Evolutionary conservation across 306 rosid species (phyloP).

Genomic region (Glycine tomentella): DNA sequence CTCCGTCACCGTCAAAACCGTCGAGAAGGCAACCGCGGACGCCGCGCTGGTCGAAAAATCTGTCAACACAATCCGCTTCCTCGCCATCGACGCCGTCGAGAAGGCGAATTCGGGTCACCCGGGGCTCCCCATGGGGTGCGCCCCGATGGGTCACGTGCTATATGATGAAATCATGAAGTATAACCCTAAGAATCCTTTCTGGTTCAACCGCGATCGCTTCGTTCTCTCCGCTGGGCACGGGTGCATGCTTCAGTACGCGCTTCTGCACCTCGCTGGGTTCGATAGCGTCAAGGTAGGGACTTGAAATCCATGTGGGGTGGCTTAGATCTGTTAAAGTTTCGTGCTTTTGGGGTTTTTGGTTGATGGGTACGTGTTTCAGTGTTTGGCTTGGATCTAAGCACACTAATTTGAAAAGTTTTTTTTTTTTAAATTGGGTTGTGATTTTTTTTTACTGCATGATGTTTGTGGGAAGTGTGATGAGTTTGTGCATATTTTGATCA

Average conservation of each 20-base stretch:
- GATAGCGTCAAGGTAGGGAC: constrained; percentile 75
- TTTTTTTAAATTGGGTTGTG: background rate
- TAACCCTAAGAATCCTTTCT: constrained; percentile 88
- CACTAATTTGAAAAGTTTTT: background rate
- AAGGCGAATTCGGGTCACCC: constrained; percentile 98
- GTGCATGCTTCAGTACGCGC: constrained; percentile 93
- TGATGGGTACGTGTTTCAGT: background rate
- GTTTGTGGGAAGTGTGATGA: constrained; percentile 12
- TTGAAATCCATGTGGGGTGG: background rate
- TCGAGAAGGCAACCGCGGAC: constrained; percentile 64
- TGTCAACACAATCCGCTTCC: constrained; percentile 88
- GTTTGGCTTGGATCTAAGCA: background rate
- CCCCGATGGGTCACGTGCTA: constrained; percentile 91
- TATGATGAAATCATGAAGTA: constrained; percentile 90
- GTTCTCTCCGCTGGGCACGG: constrained; percentile 97
- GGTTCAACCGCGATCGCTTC: constrained; percentile 99
- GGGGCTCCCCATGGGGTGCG: constrained; percentile 98
- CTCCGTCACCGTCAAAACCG: constrained; percentile 60
- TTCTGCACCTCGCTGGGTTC: constrained; percentile 94
- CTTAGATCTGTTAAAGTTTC: constrained; percentile 9
- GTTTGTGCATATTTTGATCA: constrained; percentile 2
- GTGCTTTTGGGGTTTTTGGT: background rate
- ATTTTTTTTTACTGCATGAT: background rate
- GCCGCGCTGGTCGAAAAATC: constrained; percentile 76
- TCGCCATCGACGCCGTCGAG: constrained; percentile 87